phyloP scores from a whole-genome alignment of 1,284 basidiomycete species.

The Phellopilus nigrolimitatus region DNA sequence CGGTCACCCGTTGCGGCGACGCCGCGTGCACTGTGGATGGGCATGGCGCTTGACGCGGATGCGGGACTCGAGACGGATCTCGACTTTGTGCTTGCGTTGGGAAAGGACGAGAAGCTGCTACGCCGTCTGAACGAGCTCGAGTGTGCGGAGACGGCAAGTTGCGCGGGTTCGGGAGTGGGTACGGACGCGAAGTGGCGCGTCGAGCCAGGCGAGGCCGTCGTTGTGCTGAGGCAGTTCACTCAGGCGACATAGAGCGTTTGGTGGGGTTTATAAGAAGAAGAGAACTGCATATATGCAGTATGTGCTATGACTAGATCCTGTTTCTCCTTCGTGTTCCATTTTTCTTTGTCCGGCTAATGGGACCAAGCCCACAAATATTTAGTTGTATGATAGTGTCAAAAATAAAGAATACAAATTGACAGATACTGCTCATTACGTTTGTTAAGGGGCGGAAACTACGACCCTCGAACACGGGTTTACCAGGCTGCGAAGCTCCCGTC shows the following conservation, averaged over 20 bases:
- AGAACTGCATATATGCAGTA: too few species aligned
- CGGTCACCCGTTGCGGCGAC: constrained; percentile 39
- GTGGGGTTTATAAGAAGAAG: too few species aligned
- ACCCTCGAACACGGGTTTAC: too few species aligned
- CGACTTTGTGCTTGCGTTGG: constrained; percentile 63
- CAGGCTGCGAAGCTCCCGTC: too few species aligned
- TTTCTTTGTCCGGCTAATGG: too few species aligned
- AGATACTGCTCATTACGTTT: too few species aligned
- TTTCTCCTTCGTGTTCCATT: too few species aligned
- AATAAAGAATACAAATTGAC: too few species aligned
- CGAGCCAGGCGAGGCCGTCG: constrained; percentile 38
- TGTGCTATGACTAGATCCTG: too few species aligned
- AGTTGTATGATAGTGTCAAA: too few species aligned
- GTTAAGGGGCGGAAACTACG: too few species aligned
- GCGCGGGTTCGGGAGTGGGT: constrained; percentile 37
- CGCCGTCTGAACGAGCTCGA: constrained; percentile 69
- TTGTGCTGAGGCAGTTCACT: constrained; percentile 37
- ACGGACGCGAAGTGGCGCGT: constrained; percentile 74
- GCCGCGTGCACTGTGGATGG: constrained; percentile 13
- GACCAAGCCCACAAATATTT: too few species aligned
- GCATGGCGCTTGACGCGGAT: constrained; percentile 29
- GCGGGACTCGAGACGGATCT: constrained; percentile 38
- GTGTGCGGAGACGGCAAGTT: constrained; percentile 63
- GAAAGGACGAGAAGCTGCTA: constrained; percentile 71
- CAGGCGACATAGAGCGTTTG: constrained; percentile 8